phyloP scores from a whole-genome alignment of 108 stramenopile species.

The Aurantiochytrium sp. region DNA sequence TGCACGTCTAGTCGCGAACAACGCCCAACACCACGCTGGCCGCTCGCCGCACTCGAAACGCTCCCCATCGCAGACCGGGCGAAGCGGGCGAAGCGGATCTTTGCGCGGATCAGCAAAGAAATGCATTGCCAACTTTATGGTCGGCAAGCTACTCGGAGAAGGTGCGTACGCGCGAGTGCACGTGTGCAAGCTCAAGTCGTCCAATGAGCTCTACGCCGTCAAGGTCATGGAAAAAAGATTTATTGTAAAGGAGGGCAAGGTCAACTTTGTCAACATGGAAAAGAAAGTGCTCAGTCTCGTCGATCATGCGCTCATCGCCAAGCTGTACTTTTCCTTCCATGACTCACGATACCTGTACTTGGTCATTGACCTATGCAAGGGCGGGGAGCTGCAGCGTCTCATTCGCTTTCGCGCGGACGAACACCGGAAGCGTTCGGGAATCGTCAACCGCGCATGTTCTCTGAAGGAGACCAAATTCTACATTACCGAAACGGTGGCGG shows the following conservation, averaged over 20 bases:
- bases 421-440: background rate
- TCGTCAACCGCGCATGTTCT: background rate
- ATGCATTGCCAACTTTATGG: slow-evolving; percentile 22
- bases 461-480: background rate
- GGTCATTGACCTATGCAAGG: slow-evolving; percentile 24
- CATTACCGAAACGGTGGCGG: slow-evolving; percentile 23
- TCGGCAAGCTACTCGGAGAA: slow-evolving; percentile 42
- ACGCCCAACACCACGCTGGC: no score
- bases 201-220: background rate
- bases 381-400: slow-evolving; percentile 18
- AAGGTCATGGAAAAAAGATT: slow-evolving; percentile 32
- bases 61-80: no score
- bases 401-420: slow-evolving; percentile 18
- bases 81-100: no score
- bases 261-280: slow-evolving; percentile 26
- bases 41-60: no score
- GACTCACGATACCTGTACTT: slow-evolving; percentile 27
- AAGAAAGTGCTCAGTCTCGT: background rate
- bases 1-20: no score
- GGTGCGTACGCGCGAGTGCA: slow-evolving; percentile 45
- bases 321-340: slow-evolving; percentile 36
- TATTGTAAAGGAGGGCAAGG: slow-evolving; percentile 10
- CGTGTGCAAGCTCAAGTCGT: slow-evolving; percentile 24
- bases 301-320: slow-evolving; percentile 29
- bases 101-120: background rate